Conservation (phyloP, 2,329 filamentous ascomycete genomes). For the Fonsecaea multimorphosa region DNA sequence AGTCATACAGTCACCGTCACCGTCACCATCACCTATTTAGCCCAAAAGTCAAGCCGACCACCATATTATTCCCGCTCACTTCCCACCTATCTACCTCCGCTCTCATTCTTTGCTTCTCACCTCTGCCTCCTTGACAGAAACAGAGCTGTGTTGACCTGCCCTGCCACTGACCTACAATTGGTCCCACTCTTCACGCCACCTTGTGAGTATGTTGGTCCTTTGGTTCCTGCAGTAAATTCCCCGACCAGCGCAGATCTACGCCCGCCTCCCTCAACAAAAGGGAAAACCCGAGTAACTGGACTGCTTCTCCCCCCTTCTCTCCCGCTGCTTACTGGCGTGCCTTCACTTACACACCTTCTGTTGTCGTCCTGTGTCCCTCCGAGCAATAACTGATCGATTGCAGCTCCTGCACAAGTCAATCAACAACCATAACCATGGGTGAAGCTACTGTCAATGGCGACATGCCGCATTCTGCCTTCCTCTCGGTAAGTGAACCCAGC, state of each 20-base stretch:
- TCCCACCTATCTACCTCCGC: neutral
- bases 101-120: neutral
- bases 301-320: neutral
- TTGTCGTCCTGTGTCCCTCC: neutral
- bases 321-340: neutral
- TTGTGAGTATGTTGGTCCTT: constrained; percentile 1
- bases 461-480: constrained; percentile 49
- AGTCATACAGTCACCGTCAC: neutral
- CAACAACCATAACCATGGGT: constrained; percentile 45
- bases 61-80: constrained; percentile 14
- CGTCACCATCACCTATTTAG: neutral
- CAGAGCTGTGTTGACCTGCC: neutral
- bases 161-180: neutral
- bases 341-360: neutral
- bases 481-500: constrained; percentile 38
- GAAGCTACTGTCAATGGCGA: constrained; percentile 57
- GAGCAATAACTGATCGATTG: neutral
- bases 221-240: constrained; percentile 1
- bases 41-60: neutral
- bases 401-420: neutral
- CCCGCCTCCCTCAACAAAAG: neutral
- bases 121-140: constrained; percentile 5
- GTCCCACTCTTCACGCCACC: neutral
- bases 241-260: neutral
- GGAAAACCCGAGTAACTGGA: neutral